Conservation (phyloP, 306 rosid species). For the Lablab purpureus region DNA sequence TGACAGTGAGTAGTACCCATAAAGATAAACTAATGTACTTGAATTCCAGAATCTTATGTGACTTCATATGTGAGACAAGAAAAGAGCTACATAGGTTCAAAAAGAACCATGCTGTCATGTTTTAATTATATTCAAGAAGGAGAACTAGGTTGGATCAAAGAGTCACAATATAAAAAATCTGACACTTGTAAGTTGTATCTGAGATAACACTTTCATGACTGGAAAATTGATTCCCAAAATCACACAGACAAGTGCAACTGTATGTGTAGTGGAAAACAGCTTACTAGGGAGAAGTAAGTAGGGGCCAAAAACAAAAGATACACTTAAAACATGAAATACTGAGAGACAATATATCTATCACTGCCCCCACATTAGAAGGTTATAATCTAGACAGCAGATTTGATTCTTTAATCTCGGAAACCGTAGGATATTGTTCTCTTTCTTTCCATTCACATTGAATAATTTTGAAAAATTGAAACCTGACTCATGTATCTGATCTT, state of each 20-base stretch:
- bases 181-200: constrained; percentile 6
- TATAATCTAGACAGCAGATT: constrained; percentile 54
- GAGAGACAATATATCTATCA: constrained; percentile 50
- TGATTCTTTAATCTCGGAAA: constrained; percentile 54
- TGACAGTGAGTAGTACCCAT: constrained; percentile 46
- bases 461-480: constrained; percentile 29
- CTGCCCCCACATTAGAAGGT: constrained; percentile 61
- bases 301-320: constrained; percentile 50
- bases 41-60: constrained; percentile 53
- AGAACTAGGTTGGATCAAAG: constrained; percentile 29
- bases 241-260: constrained; percentile 40
- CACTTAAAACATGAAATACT: constrained; percentile 53
- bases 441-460: constrained; percentile 32
- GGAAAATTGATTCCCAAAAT: constrained; percentile 32
- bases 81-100: constrained; percentile 38
- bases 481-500: constrained; percentile 6
- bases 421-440: constrained; percentile 28
- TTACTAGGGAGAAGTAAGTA: constrained; percentile 27
- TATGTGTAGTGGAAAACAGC: constrained; percentile 49
- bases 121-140: constrained; percentile 26
- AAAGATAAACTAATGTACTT: constrained; percentile 38
- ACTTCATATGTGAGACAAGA: constrained; percentile 53
- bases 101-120: constrained; percentile 30
- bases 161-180: constrained; percentile 1
- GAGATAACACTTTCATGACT: constrained; percentile 33